Percentiles rank a stretch among this genome's conserved stretches.
Conservation (phyloP, 2,329 filamentous ascomycete genomes). For the Alternaria novae-zelandiae region DNA sequence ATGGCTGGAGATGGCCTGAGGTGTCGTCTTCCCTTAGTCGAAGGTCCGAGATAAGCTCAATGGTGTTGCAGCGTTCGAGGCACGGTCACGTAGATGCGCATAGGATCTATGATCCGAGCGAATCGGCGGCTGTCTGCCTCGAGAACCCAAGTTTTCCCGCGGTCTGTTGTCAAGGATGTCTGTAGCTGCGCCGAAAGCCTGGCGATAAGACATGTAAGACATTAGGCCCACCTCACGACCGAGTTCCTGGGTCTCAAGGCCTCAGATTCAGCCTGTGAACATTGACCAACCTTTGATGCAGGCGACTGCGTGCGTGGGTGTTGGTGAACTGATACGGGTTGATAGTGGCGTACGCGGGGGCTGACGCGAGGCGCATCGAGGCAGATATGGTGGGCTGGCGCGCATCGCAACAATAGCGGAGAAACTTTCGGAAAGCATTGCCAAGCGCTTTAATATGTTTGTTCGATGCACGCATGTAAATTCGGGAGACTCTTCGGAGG, state of each 20-base stretch:
- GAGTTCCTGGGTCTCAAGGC: not conserved
- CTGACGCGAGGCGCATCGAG: not conserved
- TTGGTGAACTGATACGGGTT: not conserved
- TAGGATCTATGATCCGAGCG: not conserved
- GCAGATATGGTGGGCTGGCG: not conserved
- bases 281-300: not conserved
- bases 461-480: not conserved
- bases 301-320: not conserved
- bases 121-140: not conserved
- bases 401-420: not conserved
- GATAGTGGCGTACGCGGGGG: not conserved
- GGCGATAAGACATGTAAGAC: not conserved
- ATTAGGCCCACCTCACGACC: not conserved
- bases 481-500: not conserved
- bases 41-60: not conserved
- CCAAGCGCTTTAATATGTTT: not conserved
- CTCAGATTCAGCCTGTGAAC: not conserved
- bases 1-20: not conserved
- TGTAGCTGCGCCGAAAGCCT: not conserved
- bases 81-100: not conserved
- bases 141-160: not conserved
- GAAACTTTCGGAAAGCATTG: not conserved
- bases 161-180: not conserved
- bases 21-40: not conserved
- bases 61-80: not conserved